Evolutionary conservation across 192 early-diverging fungal genomes (phyloP), one percentile per base, ranked within the genome.

Genomic region (Geranomyces michiganensis): DNA sequence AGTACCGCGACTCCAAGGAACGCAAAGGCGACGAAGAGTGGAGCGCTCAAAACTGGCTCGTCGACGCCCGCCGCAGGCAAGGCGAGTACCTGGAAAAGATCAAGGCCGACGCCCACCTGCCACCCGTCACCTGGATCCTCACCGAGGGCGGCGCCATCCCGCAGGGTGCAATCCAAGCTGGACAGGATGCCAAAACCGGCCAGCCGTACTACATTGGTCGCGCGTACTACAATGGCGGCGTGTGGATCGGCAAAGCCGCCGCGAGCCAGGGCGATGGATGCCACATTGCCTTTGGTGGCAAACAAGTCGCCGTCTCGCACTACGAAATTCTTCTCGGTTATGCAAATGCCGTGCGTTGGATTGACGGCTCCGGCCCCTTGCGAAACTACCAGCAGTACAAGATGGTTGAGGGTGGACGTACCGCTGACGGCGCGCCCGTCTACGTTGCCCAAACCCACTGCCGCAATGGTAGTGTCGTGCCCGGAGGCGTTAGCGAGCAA

Each of bases 281-380:
- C 56, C 77, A 68, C 49, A 76, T 91, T 26, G 71, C 82, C 43
- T 87, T 75, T 62, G 84, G 79, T 43, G 81, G 85, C 65, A 85
- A 88, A 66, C 87, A 88, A 62, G 36, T 80, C 17, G 68, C 56
- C 14, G 56, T 85, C 26, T 22, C 56, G 22, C 76, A 84, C 43
- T 89, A 85, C 70, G 80, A 88, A 70, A 82, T 90, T 1, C 78
- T 90, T 36, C 84, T 85, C 67, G 89, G 89, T 36, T 79, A 80
- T 49, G 82, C 84, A 12, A 84, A 77, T 67, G 76, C 67, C 41
- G 75, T 91, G 47, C 70, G 79, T 26, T 89, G 85, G 81, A 74
- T 87, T 31, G 76, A 78, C n/a, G 77, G 81, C 60, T 53, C 85
- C 29, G 71, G 73, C 32, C 65, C 83, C 30, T 53, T 71, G 26